phyloP scores from a whole-genome alignment of 768 basidiomycete species.

The Collybiopsis luxurians region DNA sequence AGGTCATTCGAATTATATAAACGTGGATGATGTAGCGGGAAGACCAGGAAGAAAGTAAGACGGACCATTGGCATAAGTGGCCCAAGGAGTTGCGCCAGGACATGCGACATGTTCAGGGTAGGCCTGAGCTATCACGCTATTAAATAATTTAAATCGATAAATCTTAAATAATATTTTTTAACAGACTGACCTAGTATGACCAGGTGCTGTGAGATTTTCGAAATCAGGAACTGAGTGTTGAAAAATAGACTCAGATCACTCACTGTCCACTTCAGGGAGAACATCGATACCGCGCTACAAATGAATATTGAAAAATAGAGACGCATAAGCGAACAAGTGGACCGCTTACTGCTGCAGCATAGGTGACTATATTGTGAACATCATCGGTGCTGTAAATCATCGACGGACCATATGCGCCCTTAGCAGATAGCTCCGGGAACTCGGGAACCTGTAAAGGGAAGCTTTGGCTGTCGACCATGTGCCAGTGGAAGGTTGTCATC shows the following conservation, averaged over 20 bases:
- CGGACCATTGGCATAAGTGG: conserved; percentile 45
- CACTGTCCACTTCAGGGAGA: conserved; percentile 31
- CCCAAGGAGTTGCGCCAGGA: conserved; percentile 52
- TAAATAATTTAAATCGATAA: too few species aligned
- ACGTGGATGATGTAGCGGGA: neutral
- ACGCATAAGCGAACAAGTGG: too few species aligned
- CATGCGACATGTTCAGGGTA: conserved; percentile 81
- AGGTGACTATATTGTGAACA: conserved; percentile 57
- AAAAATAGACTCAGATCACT: too few species aligned
- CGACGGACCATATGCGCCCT: conserved; percentile 64
- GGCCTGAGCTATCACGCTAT: conserved; percentile 57
- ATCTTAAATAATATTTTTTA: too few species aligned
- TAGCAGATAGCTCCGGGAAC: conserved; percentile 54
- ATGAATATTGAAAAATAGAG: too few species aligned
- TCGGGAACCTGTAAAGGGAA: conserved; percentile 70
- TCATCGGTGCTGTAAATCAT: conserved; percentile 55
- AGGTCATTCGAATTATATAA: neutral
- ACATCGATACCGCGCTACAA: conserved; percentile 70
- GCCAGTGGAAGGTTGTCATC: conserved; percentile 85
- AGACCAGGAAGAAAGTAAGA: neutral
- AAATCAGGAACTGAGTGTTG: conserved; percentile 20
- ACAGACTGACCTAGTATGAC: too few species aligned
- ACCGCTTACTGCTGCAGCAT: conserved; percentile 69
- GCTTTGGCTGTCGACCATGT: conserved; percentile 77
- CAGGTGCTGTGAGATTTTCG: too few species aligned